These are phyloP conservation scores for Ceriops zippeliana DNA, from an alignment of 345 rosid species.

Conservation along the genomic window DNA sequence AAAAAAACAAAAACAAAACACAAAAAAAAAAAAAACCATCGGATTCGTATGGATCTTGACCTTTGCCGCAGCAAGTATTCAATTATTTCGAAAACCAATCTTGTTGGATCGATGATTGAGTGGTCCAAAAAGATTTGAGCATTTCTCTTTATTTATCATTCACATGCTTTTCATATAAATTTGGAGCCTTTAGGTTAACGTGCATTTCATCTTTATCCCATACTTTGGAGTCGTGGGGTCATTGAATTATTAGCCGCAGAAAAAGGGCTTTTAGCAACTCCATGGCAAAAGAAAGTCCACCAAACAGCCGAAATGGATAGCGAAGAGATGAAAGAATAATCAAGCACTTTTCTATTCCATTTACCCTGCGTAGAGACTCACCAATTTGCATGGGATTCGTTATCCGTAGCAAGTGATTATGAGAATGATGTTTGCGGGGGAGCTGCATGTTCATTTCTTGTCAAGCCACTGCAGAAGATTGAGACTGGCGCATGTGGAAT, in stretches of 20 bases:
- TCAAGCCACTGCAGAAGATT: conserved; percentile 8
- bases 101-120: conserved; percentile 6
- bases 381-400: conserved; percentile 12
- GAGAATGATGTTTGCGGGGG: conserved; percentile 9
- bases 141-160: neutral
- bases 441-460: conserved; percentile 14
- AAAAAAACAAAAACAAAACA: too few relatives aligned
- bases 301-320: neutral
- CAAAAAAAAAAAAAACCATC: too few relatives aligned
- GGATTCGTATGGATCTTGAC: too few relatives aligned
- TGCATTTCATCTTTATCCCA: neutral
- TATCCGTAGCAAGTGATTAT: neutral
- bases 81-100: neutral
- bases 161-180: neutral
- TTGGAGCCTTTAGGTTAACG: neutral
- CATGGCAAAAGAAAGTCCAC: neutral
- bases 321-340: neutral
- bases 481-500: conserved; percentile 13
- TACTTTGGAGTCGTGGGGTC: neutral
- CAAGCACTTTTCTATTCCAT: neutral
- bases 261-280: too few relatives aligned
- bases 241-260: neutral
- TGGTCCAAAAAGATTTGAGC: too few relatives aligned
- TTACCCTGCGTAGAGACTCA: neutral
- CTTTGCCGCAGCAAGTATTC: neutral